phyloP scores from a whole-genome alignment of 1,284 basidiomycete genomes.

The Athelia sp. region DNA sequence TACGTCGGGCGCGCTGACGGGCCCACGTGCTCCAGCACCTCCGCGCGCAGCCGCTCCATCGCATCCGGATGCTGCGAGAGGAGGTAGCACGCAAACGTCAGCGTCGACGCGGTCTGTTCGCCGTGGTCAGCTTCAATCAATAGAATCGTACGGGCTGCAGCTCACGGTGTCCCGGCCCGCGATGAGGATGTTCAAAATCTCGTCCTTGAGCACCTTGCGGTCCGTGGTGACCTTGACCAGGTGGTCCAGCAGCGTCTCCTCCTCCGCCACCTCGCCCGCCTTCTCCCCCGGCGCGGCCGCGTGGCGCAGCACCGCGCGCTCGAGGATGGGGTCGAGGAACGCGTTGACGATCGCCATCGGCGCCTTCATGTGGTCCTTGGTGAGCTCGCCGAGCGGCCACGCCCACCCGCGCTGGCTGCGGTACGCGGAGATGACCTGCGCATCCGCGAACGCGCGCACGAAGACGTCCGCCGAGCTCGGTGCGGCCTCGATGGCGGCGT shows the following conservation, averaged over 20 bases:
- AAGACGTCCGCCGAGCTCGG: too few relatives aligned
- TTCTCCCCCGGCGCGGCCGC: conserved; percentile 24
- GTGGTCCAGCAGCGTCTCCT: conserved; percentile 33
- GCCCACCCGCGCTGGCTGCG: conserved; percentile 23
- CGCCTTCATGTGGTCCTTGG: conserved; percentile 28
- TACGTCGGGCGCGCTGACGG: conserved; percentile 29
- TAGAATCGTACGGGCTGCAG: background rate
- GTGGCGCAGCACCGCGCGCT: conserved; percentile 22
- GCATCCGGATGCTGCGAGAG: conserved; percentile 39
- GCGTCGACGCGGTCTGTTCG: conserved; percentile 31
- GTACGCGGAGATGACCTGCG: conserved; percentile 25
- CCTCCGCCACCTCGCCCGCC: too few relatives aligned
- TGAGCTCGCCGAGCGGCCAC: conserved; percentile 40
- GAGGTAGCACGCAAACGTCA: conserved; percentile 41
- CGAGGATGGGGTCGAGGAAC: conserved; percentile 40
- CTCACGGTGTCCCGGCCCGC: conserved; percentile 38
- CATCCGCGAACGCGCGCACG: conserved; percentile 32
- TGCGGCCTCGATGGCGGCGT: too few relatives aligned
- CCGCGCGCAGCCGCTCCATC: conserved; percentile 30
- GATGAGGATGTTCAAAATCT: conserved; percentile 34
- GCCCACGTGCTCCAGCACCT: conserved; percentile 37
- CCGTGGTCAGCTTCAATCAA: background rate
- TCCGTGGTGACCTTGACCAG: conserved; percentile 36
- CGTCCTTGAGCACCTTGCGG: conserved; percentile 30
- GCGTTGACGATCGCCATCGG: conserved; percentile 28